These are phyloP conservation scores for Suillus subaureus DNA, from an alignment of 768 basidiomycete species.

Conservation along the genomic window DNA sequence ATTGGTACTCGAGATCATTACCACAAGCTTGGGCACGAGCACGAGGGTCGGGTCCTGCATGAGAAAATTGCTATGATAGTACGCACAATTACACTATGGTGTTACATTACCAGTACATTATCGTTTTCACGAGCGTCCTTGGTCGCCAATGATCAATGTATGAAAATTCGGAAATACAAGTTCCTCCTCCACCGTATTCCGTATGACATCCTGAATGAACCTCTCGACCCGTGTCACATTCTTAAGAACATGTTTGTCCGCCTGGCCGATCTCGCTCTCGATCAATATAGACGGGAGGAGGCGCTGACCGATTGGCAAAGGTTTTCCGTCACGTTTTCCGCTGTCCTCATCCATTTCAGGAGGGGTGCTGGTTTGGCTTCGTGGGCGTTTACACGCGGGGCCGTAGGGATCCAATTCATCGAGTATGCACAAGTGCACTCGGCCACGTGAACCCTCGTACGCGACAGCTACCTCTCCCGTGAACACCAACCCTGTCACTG, in stretches of 20 bases:
- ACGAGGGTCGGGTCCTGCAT: slow-evolving; percentile 91
- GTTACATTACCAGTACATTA: slow-evolving; percentile 8
- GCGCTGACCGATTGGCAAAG: slow-evolving; percentile 78
- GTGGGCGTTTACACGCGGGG: slow-evolving; percentile 62
- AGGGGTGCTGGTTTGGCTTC: slow-evolving; percentile 50
- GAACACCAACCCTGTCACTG: slow-evolving; percentile 88
- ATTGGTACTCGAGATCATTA: slow-evolving; percentile 74
- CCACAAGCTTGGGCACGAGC: slow-evolving; percentile 86
- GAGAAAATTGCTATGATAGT: slow-evolving; percentile 74
- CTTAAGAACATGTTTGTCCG: slow-evolving; percentile 93
- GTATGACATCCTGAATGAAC: slow-evolving; percentile 93
- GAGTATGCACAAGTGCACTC: slow-evolving; percentile 86
- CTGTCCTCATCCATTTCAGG: slow-evolving; percentile 67
- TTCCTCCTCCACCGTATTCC: slow-evolving; percentile 95
- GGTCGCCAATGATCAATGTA: slow-evolving; percentile 62
- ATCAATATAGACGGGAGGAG: slow-evolving; percentile 86
- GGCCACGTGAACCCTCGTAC: slow-evolving; percentile 79
- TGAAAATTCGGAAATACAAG: slow-evolving; percentile 97
- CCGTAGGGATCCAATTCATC: slow-evolving; percentile 88
- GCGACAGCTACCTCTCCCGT: slow-evolving; percentile 88
- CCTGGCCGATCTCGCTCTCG: slow-evolving; percentile 96
- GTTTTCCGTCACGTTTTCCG: slow-evolving; percentile 55
- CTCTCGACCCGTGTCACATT: slow-evolving; percentile 95
- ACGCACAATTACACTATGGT: slow-evolving; percentile 11
- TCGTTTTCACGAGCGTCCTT: slow-evolving; percentile 14